A percentile compares a stretch with the other conserved stretches of the same genome.
These are phyloP conservation scores for Hypocreales sp. DNA, from an alignment of 2,329 filamentous ascomycete genomes.

Conservation along the genomic window DNA sequence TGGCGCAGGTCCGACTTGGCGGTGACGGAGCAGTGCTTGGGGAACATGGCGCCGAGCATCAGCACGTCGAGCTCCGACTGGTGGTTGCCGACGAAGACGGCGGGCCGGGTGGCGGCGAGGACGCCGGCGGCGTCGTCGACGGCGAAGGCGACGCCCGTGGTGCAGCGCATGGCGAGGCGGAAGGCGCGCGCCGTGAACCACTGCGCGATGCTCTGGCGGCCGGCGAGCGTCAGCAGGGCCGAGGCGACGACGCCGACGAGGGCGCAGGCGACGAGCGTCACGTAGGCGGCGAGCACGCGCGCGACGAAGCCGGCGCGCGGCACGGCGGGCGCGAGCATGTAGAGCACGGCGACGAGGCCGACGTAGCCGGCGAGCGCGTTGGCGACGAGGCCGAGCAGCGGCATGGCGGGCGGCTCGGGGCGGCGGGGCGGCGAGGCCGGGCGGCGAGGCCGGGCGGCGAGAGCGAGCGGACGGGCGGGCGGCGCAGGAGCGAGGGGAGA, in stretches of 20 bases:
- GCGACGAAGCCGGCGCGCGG: conserved; percentile 52
- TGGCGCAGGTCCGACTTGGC: conserved; percentile 74
- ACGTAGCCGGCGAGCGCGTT: conserved; percentile 37
- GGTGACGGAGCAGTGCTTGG: conserved; percentile 80
- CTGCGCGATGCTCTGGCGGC: conserved; percentile 64
- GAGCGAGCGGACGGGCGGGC: too few relatives aligned
- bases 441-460: too few relatives aligned
- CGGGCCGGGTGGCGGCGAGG: conserved; percentile 55
- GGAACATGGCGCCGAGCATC: conserved; percentile 80
- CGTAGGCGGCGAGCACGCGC: conserved; percentile 50
- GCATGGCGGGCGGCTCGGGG: too few relatives aligned
- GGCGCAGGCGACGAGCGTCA: conserved; percentile 43
- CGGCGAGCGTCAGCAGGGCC: conserved; percentile 52
- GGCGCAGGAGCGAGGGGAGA: too few relatives aligned
- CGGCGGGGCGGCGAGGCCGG: conserved; percentile 19
- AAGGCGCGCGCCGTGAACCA: conserved; percentile 72
- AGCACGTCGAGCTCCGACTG: conserved; percentile 92
- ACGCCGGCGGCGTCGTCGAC: conserved; percentile 51
- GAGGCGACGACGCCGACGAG: conserved; percentile 64
- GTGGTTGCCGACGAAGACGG: conserved; percentile 88
- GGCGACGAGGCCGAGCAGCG: conserved; percentile 20
- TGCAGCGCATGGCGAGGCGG: conserved; percentile 59
- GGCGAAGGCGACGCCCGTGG: conserved; percentile 65
- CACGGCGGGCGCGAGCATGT: conserved; percentile 42
- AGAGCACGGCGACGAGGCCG: conserved; percentile 39